Conservation (phyloP, 208 protist genomes). For the Dictyostelium gargantuum region DNA sequence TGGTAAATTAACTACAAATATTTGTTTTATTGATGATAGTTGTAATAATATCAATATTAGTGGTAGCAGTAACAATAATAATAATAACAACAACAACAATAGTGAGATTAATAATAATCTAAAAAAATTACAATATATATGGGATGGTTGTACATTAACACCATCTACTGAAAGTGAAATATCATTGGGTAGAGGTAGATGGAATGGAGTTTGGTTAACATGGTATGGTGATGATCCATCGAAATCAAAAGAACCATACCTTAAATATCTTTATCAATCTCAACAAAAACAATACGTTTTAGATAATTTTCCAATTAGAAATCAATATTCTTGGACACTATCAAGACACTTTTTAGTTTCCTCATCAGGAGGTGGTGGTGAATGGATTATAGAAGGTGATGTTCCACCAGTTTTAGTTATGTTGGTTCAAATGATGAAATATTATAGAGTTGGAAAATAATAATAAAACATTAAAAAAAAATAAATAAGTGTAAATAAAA, state of each 20-base stretch:
- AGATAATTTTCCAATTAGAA: slow-evolving; percentile 13
- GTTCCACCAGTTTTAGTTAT: slow-evolving; percentile 50
- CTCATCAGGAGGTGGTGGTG: neutral
- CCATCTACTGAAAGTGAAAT: neutral
- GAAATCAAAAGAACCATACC: neutral
- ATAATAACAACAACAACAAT: too few species aligned
- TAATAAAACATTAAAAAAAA: neutral
- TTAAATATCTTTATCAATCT: slow-evolving; percentile 52
- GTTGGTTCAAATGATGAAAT: slow-evolving; percentile 67
- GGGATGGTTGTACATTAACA: slow-evolving; percentile 26
- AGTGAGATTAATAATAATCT: neutral
- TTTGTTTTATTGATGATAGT: too few species aligned
- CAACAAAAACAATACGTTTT: neutral
- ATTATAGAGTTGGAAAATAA: slow-evolving; percentile 3
- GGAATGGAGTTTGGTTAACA: slow-evolving; percentile 46
- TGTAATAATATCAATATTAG: too few species aligned
- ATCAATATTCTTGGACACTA: slow-evolving; percentile 41
- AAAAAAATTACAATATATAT: neutral
- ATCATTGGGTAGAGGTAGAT: neutral
- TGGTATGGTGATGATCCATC: slow-evolving; percentile 2
- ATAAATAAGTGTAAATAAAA: neutral
- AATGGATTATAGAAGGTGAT: slow-evolving; percentile 52
- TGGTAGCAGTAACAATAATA: neutral
- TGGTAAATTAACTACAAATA: neutral
- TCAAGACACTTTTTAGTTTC: slow-evolving; percentile 52